Base-by-base conservation (phyloP, 345 rosid genomes). In the Corchorus capsularis region DNA sequence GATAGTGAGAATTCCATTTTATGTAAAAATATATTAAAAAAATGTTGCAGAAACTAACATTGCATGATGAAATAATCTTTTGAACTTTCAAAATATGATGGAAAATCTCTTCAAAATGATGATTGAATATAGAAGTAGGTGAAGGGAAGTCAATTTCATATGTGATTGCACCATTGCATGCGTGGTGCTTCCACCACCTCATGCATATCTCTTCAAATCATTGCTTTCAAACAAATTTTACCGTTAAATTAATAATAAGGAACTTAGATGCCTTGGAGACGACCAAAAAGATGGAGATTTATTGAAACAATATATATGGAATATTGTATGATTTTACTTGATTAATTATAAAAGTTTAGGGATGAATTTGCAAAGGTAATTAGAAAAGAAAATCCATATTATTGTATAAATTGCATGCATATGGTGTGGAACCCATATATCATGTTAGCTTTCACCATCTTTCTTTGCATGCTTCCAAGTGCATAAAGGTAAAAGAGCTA, bases 361-460 rank as follows among this genome's bases (percentile, higher is more conserved):
- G 27, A 27, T 27, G 27, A 27, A 27, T 27, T 27, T 27, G 0
- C 27, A 27, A 41, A 41, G 7, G 7, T 41, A 41, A 41, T 41
- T 41, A 41, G 1, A 6, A 5, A 5, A 45, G 2, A 45, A 45
- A 57, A 57, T 4, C 62, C 13, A 57, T 4, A n/a, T 20, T 27
- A 27, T 27, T 27, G 27, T 27, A 27, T 27, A 27, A 27, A 27
- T 27, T 27, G 27, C 27, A 27, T 27, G 27, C 27, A 64, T 64
- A 17, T 64, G 32, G 6, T 43, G 69, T 65, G 69, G 69, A 65
- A 65, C 52, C 69, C 52, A 65, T 65, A 41, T 11, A 41, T 19
- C 34, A 45, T 65, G 53, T 43, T 20, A 6, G 34, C 71, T 45
- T 66, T 47, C 11, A 45, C 37, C 45, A 66, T 45, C 54, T 66